A percentile compares a stretch with the other conserved stretches of the same genome.
phyloP scores from a whole-genome alignment of 768 basidiomycete species.

The Kwoniella mangroviensis region DNA sequence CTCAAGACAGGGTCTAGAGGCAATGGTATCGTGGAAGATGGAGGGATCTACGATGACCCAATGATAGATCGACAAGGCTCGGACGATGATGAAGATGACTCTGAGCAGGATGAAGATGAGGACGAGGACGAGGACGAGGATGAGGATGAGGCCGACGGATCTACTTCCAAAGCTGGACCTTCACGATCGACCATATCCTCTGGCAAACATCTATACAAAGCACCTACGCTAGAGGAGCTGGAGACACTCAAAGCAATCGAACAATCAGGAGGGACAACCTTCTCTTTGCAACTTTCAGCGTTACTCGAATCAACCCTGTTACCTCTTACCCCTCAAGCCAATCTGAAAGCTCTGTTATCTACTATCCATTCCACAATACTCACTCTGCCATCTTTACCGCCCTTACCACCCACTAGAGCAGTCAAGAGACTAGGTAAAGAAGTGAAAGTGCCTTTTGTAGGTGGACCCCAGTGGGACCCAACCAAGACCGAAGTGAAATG shows the following conservation, averaged over 20 bases:
- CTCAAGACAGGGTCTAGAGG: slow-evolving; percentile 14
- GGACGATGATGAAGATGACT: slow-evolving; percentile 11
- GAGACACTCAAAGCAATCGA: slow-evolving; percentile 31
- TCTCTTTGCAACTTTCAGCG: slow-evolving; percentile 77
- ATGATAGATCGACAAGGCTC: slow-evolving; percentile 36
- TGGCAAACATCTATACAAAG: slow-evolving; percentile 50
- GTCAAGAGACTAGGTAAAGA: slow-evolving; percentile 64
- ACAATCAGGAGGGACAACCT: slow-evolving; percentile 66
- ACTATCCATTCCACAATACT: slow-evolving; percentile 73
- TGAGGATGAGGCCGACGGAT: slow-evolving; percentile 20
- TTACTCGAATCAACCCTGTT: slow-evolving; percentile 50
- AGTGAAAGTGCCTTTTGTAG: slow-evolving; percentile 66
- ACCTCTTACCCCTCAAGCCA: slow-evolving; percentile 55
- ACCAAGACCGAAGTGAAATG: slow-evolving; percentile 66
- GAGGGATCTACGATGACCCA: slow-evolving; percentile 23
- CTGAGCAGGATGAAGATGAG: slow-evolving; percentile 27
- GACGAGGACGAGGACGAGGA: slow-evolving; percentile 37
- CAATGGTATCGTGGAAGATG: slow-evolving; percentile 7
- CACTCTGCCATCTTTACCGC: slow-evolving; percentile 65
- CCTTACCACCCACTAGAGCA: slow-evolving; percentile 72
- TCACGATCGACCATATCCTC: slow-evolving; percentile 25
- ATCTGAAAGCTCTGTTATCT: slow-evolving; percentile 66
- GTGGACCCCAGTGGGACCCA: slow-evolving; percentile 58
- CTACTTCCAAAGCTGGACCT: slow-evolving; percentile 26
- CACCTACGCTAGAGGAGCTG: slow-evolving; percentile 52